Percentiles rank a stretch among this genome's conserved stretches.
Evolutionary conservation across 768 basidiomycete species (phyloP).

Genomic region (Infundibulicybe gibba): DNA sequence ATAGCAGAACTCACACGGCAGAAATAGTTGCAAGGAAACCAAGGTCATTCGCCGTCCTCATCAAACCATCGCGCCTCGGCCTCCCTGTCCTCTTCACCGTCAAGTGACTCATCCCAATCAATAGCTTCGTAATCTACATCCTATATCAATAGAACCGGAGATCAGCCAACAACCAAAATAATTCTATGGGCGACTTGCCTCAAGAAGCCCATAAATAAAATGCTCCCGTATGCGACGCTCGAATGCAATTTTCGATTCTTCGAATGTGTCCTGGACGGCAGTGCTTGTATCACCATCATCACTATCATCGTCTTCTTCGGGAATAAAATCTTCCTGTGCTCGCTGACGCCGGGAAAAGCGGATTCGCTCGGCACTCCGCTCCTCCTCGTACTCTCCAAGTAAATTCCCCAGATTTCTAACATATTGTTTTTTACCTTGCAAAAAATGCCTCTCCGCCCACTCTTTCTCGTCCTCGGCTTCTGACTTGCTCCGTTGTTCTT

Average conservation of each 20-base stretch:
- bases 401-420: conserved; percentile 69
- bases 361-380: conserved; percentile 64
- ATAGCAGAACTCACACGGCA: conserved; percentile 6
- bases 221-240: conserved; percentile 60
- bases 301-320: conserved; percentile 69
- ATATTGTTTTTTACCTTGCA: conserved; percentile 51
- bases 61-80: conserved; percentile 75
- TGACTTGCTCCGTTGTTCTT: conserved; percentile 41
- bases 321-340: conserved; percentile 45
- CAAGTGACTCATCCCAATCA: conserved; percentile 75
- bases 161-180: background rate
- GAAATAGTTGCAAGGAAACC: background rate
- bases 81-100: conserved; percentile 54
- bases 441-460: conserved; percentile 65
- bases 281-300: conserved; percentile 38
- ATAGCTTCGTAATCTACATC: conserved; percentile 64
- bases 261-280: conserved; percentile 34
- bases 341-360: conserved; percentile 41
- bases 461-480: conserved; percentile 62
- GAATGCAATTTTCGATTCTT: conserved; percentile 49
- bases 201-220: conserved; percentile 74
- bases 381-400: conserved; percentile 73
- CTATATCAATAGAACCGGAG: conserved; percentile 36
- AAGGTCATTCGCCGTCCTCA: conserved; percentile 44
- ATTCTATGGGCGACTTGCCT: conserved; percentile 42